phyloP scores from a whole-genome alignment of 2,329 filamentous ascomycete species.

The Nannizziopsis arthrosporioides region DNA sequence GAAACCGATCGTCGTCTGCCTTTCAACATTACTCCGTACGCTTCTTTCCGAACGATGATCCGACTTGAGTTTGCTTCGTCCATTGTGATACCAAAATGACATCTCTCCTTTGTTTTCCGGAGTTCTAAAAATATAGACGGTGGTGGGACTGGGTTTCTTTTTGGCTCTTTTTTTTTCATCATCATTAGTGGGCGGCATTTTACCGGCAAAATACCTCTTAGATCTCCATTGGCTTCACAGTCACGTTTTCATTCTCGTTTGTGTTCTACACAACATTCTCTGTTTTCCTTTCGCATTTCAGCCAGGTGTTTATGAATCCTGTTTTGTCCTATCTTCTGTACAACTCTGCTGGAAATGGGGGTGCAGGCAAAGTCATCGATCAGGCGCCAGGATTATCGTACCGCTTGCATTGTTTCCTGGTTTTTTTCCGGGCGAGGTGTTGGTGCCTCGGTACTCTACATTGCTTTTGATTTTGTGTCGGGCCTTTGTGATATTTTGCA shows the following conservation, averaged over 20 bases:
- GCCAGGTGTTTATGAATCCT: slow-evolving; percentile 9
- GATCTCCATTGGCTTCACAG: slow-evolving; percentile 7
- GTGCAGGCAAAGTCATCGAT: slow-evolving; percentile 8
- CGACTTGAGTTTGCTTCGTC: slow-evolving; percentile 4
- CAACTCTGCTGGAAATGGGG: slow-evolving; percentile 6
- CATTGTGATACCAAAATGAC: slow-evolving; percentile 10
- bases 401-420: background rate
- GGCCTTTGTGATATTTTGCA: background rate
- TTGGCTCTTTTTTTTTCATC: background rate
- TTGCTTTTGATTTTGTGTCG: slow-evolving; percentile 5
- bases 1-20: too few relatives aligned
- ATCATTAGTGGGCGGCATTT: slow-evolving; percentile 2
- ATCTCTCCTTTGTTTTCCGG: slow-evolving; percentile 5
- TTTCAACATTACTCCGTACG: background rate
- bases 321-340: slow-evolving; percentile 8
- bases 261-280: slow-evolving; percentile 2
- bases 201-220: slow-evolving; percentile 3
- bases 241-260: background rate
- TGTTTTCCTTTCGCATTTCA: slow-evolving; percentile 4
- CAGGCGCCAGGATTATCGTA: slow-evolving; percentile 8
- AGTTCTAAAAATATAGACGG: slow-evolving; percentile 9
- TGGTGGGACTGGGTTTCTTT: background rate
- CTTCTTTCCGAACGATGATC: background rate
- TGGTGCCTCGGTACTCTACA: slow-evolving; percentile 9
- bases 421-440: slow-evolving; percentile 9